Conservation (phyloP, 148 eudicot genomes). For the Chenopodium formosanum region DNA sequence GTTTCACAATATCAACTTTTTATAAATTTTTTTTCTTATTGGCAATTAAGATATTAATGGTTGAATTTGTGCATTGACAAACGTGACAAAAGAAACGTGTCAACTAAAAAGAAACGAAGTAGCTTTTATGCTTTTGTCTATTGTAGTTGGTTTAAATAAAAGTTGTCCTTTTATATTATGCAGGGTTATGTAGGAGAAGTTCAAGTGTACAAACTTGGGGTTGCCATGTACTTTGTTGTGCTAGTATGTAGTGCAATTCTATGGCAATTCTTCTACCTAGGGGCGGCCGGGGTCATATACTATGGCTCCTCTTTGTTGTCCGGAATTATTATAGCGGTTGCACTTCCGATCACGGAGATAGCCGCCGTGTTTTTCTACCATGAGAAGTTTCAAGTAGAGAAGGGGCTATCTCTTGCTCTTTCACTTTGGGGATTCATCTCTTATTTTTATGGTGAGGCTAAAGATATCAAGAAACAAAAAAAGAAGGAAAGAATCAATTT, state of each 20-base stretch:
- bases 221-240: conserved; percentile 36
- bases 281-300: conserved; percentile 61
- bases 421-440: conserved; percentile 76
- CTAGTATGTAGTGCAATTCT: conserved; percentile 38
- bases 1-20: too few relatives aligned
- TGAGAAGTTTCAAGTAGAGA: conserved; percentile 58
- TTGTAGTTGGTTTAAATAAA: too few relatives aligned
- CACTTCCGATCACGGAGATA: conserved; percentile 53
- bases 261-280: conserved; percentile 71
- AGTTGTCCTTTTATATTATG: neutral
- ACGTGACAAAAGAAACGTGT: too few relatives aligned
- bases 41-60: too few relatives aligned
- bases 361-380: conserved; percentile 50
- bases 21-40: too few relatives aligned
- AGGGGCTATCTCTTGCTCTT: conserved; percentile 60
- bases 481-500: conserved; percentile 2
- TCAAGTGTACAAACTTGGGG: conserved; percentile 43
- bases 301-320: conserved; percentile 62
- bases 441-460: conserved; percentile 56
- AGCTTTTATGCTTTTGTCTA: too few relatives aligned
- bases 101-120: too few relatives aligned
- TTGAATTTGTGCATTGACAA: too few relatives aligned
- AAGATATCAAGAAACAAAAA: conserved; percentile 19
- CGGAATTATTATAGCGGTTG: conserved; percentile 47
- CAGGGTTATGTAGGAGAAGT: conserved; percentile 56